Percentiles rank a stretch among this genome's conserved stretches.
Conservation (phyloP, 352 stramenopile genomes). For the Globisporangium paddicum region DNA sequence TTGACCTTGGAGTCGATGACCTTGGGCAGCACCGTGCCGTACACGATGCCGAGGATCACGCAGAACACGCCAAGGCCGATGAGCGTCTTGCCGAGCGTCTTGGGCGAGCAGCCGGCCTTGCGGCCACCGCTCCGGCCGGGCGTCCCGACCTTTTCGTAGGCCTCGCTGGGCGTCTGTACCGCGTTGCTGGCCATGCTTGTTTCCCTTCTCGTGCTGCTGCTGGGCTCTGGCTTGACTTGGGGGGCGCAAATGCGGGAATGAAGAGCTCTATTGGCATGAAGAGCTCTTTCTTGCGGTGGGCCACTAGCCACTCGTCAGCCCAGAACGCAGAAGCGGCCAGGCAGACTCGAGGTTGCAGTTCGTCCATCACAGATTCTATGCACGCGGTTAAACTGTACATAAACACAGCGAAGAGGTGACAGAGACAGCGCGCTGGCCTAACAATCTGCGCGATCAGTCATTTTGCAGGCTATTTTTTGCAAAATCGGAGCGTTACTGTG, state of each 20-base stretch:
- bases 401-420: neutral
- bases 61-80: slow-evolving; percentile 28
- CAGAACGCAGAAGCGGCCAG: too few species aligned
- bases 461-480: neutral
- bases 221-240: neutral
- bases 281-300: too few species aligned
- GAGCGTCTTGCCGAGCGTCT: slow-evolving; percentile 25
- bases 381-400: too few species aligned
- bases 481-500: too few species aligned
- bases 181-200: neutral
- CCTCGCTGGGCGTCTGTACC: slow-evolving; percentile 10
- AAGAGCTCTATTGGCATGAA: neutral
- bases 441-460: neutral
- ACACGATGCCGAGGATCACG: slow-evolving; percentile 32
- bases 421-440: neutral
- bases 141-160: slow-evolving; percentile 15
- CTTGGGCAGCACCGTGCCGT: slow-evolving; percentile 28
- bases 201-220: neutral
- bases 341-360: too few species aligned
- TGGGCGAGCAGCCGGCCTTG: slow-evolving; percentile 24
- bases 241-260: slow-evolving; percentile 3
- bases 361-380: too few species aligned
- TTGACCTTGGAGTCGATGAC: slow-evolving; percentile 37
- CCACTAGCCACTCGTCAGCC: too few species aligned
- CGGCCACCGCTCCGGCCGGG: neutral